These are phyloP conservation scores for Neoboletus magnificus DNA, from an alignment of 768 basidiomycete species.

Conservation along the genomic window DNA sequence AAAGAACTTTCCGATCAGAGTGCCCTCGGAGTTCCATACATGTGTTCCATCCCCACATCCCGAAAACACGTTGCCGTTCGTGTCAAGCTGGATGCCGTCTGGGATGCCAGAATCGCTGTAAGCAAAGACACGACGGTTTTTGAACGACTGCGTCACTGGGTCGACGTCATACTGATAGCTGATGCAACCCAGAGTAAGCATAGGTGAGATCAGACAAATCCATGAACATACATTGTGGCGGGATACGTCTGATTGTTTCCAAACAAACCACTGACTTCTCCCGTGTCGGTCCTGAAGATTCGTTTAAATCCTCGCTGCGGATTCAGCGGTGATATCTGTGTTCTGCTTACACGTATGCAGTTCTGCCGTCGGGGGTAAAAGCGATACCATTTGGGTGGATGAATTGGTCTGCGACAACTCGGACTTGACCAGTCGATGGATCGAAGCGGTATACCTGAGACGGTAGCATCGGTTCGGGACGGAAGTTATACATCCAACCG, in stretches of 20 bases:
- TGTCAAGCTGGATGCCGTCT: conserved; percentile 66
- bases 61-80: conserved; percentile 60
- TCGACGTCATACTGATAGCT: conserved; percentile 72
- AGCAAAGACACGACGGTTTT: conserved; percentile 64
- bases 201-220: neutral
- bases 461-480: conserved; percentile 53
- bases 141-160: conserved; percentile 47
- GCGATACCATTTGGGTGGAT: conserved; percentile 63
- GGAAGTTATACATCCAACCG: conserved; percentile 63
- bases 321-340: neutral
- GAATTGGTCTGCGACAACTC: neutral
- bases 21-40: conserved; percentile 54
- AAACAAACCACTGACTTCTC: conserved; percentile 37
- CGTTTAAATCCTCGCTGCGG: neutral
- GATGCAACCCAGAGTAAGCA: neutral
- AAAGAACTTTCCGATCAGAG: conserved; percentile 27
- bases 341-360: conserved; percentile 55
- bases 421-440: neutral
- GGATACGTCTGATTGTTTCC: conserved; percentile 57
- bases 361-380: conserved; percentile 60
- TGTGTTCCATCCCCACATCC: conserved; percentile 67
- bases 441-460: conserved; percentile 19
- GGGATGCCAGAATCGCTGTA: conserved; percentile 63
- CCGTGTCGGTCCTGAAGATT: conserved; percentile 32
- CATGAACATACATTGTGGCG: conserved; percentile 52